These are phyloP conservation scores for Globisporangium mamillatum DNA, from an alignment of 352 stramenopile species.

Conservation along the genomic window DNA sequence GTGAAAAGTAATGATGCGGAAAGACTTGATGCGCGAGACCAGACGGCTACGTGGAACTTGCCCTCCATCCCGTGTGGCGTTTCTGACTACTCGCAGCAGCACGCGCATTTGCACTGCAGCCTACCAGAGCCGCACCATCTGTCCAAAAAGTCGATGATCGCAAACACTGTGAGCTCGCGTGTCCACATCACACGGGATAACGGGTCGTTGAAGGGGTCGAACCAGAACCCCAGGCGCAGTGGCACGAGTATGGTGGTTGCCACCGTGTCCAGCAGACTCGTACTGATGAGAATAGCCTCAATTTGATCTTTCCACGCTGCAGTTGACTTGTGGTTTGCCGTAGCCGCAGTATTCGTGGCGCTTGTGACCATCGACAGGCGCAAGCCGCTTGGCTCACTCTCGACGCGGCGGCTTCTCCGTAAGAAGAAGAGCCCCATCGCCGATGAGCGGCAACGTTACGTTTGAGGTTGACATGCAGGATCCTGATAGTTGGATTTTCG, in stretches of 20 bases:
- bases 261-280: not conserved
- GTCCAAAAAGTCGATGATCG: not conserved
- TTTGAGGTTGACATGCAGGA: not conserved
- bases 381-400: not conserved
- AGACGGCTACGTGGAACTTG: not conserved
- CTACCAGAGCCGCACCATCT: not conserved
- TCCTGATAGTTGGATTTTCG: not conserved
- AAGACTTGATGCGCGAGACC: not conserved
- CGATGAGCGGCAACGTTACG: not conserved
- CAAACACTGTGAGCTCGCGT: not conserved
- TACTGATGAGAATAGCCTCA: not conserved
- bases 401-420: not conserved
- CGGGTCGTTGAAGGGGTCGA: not conserved
- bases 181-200: not conserved
- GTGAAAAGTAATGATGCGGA: not conserved
- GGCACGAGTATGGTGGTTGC: not conserved
- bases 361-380: not conserved
- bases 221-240: not conserved
- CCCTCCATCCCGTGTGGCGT: not conserved
- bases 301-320: not conserved
- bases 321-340: no score
- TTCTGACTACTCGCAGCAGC: not conserved
- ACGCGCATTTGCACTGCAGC: not conserved
- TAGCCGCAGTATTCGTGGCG: not conserved
- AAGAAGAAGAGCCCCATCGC: not conserved